phyloP scores from a whole-genome alignment of 352 stramenopile genomes.

The Phytophthora megakarya region DNA sequence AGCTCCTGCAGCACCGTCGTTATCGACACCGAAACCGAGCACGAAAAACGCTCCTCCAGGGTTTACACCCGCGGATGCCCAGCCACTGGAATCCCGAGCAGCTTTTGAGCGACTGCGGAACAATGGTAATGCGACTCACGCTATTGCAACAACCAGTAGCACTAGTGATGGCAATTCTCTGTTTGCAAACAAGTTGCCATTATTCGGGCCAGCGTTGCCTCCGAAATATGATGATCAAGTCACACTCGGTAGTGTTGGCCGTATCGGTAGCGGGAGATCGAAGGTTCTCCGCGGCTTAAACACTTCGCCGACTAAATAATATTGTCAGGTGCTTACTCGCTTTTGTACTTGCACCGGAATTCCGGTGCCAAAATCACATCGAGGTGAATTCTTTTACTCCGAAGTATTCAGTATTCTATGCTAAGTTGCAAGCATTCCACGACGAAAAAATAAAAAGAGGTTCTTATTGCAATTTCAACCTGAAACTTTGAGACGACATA shows the following conservation, averaged over 20 bases:
- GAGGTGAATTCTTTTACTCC: background rate
- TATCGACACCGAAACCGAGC: background rate
- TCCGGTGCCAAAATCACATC: background rate
- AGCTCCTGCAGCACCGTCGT: background rate
- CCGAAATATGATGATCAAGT: conserved; percentile 3
- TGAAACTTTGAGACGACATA: too few species aligned
- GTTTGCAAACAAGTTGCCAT: conserved; percentile 52
- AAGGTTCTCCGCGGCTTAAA: conserved; percentile 16
- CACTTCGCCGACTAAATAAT: background rate
- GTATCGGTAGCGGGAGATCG: conserved; percentile 36
- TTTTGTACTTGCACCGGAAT: conserved; percentile 1
- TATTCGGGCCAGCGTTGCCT: conserved; percentile 45
- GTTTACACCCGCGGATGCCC: conserved; percentile 64
- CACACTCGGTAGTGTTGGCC: conserved; percentile 17
- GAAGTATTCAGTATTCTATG: too few species aligned
- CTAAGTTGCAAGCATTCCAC: too few species aligned
- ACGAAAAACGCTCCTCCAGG: conserved; percentile 51
- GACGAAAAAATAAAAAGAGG: too few species aligned
- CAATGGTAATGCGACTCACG: background rate
- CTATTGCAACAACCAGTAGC: background rate
- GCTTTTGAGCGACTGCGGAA: conserved; percentile 53
- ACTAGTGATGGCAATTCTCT: conserved; percentile 15
- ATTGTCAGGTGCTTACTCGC: background rate
- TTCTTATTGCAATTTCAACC: too few species aligned
- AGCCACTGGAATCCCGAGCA: conserved; percentile 49